Percentiles rank a stretch among this genome's conserved stretches.
Conservation (phyloP, 495 filamentous ascomycete genomes). For the Astrothelium macrocarpum region DNA sequence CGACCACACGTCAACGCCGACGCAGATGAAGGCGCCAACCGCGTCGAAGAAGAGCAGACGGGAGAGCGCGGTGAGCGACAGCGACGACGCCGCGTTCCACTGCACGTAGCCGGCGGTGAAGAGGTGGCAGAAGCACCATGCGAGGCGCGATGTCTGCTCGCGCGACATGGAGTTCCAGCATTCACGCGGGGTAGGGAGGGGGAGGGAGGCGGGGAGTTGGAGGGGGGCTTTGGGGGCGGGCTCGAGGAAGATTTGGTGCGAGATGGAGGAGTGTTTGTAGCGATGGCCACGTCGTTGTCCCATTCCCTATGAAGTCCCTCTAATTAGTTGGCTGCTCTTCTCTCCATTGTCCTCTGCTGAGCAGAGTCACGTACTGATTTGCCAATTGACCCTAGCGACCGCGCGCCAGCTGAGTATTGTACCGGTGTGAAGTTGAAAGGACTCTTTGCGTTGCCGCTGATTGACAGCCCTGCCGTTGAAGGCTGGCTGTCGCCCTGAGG, state of each 20-base stretch:
- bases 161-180: constrained; percentile 74
- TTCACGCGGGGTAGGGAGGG: constrained; percentile 84
- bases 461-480: constrained; percentile 22
- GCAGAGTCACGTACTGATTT: constrained; percentile 57
- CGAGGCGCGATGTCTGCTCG: constrained; percentile 70
- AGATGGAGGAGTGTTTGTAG: constrained; percentile 95
- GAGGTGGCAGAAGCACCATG: constrained; percentile 86
- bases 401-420: constrained; percentile 52
- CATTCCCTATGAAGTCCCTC: constrained; percentile 47
- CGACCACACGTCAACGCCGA: constrained; percentile 78
- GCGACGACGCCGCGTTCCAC: constrained; percentile 73
- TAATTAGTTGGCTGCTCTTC: constrained; percentile 32
- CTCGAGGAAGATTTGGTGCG: constrained; percentile 93
- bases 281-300: constrained; percentile 77
- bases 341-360: constrained; percentile 7
- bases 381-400: constrained; percentile 39
- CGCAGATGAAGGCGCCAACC: constrained; percentile 83
- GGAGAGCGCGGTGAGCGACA: constrained; percentile 85
- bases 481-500: constrained; percentile 22
- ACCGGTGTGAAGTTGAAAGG: constrained; percentile 91
- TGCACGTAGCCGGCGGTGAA: constrained; percentile 72
- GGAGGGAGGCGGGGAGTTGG: constrained; percentile 82
- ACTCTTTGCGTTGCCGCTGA: constrained; percentile 33
- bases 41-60: constrained; percentile 94
- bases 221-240: constrained; percentile 82